A percentile compares a stretch with the other conserved stretches of the same genome.
phyloP scores from a whole-genome alignment of 106 monocot species.

The Dendrobium catenatum region DNA sequence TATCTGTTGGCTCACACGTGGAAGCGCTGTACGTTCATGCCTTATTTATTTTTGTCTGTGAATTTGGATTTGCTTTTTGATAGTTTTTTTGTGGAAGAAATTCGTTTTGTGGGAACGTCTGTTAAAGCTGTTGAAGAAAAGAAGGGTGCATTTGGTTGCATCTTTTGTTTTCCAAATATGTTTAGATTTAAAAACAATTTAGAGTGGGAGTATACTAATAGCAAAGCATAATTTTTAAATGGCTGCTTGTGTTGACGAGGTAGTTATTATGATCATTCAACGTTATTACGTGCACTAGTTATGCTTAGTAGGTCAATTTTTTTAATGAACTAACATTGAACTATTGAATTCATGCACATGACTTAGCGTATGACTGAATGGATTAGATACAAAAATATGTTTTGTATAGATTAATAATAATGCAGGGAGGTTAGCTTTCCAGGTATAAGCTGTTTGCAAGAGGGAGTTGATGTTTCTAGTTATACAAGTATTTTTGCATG shows the following conservation, averaged over 20 bases:
- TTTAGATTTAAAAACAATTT: background rate
- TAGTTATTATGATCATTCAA: background rate
- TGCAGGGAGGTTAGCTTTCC: too few species aligned
- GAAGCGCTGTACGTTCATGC: conserved; percentile 45
- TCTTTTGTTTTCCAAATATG: background rate
- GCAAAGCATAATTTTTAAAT: background rate
- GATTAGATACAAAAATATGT: too few species aligned
- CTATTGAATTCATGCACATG: too few species aligned
- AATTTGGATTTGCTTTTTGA: background rate
- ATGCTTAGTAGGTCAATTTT: background rate
- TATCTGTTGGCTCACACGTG: conserved; percentile 17
- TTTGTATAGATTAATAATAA: too few species aligned
- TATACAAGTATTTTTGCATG: too few species aligned
- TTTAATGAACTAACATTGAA: too few species aligned
- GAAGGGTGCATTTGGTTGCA: background rate
- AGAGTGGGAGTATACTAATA: background rate
- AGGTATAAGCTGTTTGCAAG: too few species aligned
- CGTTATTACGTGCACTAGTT: background rate
- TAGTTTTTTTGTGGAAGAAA: background rate
- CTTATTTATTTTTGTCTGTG: background rate
- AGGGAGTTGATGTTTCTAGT: too few species aligned
- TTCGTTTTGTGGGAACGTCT: background rate
- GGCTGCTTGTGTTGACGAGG: background rate
- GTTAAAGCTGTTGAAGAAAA: background rate
- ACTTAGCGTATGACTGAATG: too few species aligned